Evolutionary conservation across 345 rosid genomes (phyloP).

Genomic region (Clausena lansium): DNA sequence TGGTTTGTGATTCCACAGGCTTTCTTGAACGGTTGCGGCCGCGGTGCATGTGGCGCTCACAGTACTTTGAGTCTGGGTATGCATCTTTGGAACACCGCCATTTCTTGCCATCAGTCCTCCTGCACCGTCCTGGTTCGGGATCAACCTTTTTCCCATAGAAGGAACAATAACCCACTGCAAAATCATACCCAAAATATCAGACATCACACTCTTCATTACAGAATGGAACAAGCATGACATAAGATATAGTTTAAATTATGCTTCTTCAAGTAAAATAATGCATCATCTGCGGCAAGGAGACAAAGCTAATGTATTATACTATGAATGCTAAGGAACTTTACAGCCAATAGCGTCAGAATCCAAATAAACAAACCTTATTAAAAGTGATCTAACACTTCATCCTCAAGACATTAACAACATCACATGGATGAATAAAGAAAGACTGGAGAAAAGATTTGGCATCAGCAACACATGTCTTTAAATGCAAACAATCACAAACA

Average conservation of each 20-base stretch:
- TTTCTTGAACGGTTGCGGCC: constrained; percentile 99
- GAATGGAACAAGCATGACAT: not conserved
- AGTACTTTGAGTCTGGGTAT: constrained; percentile 69
- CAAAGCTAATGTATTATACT: not conserved
- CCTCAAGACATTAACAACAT: constrained; percentile 17
- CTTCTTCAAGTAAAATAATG: not conserved
- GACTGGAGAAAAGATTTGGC: constrained; percentile 19
- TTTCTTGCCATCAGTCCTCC: constrained; percentile 65
- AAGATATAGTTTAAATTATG: not conserved
- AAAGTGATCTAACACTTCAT: constrained; percentile 17
- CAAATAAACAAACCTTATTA: constrained; percentile 7
- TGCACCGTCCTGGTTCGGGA: constrained; percentile 63
- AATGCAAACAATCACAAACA: constrained; percentile 9
- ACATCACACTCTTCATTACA: not conserved
- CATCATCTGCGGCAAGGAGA: constrained; percentile 9
- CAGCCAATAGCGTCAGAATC: constrained; percentile 6
- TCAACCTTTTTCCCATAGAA: constrained; percentile 53
- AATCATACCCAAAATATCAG: constrained; percentile 12
- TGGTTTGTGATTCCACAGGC: constrained; percentile 90
- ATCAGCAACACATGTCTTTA: constrained; percentile 22
- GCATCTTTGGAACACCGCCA: constrained; percentile 66
- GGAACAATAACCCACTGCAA: constrained; percentile 53
- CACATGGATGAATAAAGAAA: constrained; percentile 23
- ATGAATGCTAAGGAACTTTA: not conserved
- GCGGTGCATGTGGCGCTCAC: constrained; percentile 98